Conservation (phyloP, 305 asterid genomes). For the Caryopteris hybrid region DNA sequence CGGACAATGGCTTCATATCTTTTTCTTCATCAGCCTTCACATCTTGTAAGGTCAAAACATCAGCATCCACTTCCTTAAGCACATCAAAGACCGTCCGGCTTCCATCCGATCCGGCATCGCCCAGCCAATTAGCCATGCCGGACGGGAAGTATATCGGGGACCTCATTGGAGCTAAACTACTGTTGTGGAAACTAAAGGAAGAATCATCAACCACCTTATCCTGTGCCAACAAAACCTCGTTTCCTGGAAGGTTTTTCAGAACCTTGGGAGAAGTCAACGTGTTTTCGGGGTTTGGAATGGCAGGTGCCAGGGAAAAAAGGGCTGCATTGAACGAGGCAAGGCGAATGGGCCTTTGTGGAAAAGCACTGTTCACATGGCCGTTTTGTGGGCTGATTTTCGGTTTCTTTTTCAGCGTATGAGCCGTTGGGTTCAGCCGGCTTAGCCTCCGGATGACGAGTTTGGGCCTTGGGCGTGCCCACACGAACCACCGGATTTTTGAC, state of each 20-base stretch:
- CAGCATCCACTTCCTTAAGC: constrained; percentile 81
- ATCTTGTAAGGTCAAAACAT: constrained; percentile 77
- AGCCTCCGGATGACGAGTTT: constrained; percentile 17
- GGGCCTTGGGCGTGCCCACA: constrained; percentile 43
- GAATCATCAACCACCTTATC: too few species aligned
- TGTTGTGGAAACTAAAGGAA: too few species aligned
- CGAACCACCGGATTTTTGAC: constrained; percentile 24
- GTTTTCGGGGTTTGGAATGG: constrained; percentile 40
- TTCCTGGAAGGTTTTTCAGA: constrained; percentile 76
- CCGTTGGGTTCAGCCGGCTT: too few species aligned
- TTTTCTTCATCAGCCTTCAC: constrained; percentile 90
- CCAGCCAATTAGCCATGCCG: constrained; percentile 46
- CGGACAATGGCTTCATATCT: constrained; percentile 79
- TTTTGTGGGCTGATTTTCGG: constrained; percentile 4
- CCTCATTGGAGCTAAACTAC: constrained; percentile 63
- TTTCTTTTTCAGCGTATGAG: too few species aligned
- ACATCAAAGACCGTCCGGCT: constrained; percentile 50
- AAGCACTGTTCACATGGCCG: too few species aligned
- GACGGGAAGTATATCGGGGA: constrained; percentile 70
- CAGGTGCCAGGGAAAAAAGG: constrained; percentile 86
- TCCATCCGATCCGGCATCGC: constrained; percentile 31
- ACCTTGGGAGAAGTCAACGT: constrained; percentile 39
- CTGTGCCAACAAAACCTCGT: constrained; percentile 70
- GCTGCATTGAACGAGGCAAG: constrained; percentile 90
- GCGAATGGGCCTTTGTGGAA: constrained; percentile 69